phyloP scores from a whole-genome alignment of 2,329 filamentous ascomycete species.

The Alternaria rosae region DNA sequence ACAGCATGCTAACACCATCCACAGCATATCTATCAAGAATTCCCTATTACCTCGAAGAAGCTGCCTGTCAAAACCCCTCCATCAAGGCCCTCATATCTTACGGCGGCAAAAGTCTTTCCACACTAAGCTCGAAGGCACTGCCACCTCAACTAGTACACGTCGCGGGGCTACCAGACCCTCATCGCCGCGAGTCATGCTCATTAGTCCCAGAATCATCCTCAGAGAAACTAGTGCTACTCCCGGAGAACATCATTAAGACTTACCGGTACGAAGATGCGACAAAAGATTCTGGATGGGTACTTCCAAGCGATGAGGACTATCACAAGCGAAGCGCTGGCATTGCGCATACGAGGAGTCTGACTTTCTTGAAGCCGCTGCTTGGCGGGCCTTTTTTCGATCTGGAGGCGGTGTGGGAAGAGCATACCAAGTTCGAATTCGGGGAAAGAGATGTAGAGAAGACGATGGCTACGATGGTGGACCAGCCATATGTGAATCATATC shows the following conservation, averaged over 20 bases:
- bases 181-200: slow-evolving; percentile 33
- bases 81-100: slow-evolving; percentile 46
- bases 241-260: slow-evolving; percentile 27
- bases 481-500: slow-evolving; percentile 81
- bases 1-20: not conserved
- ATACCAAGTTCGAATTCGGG: slow-evolving; percentile 74
- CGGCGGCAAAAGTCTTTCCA: slow-evolving; percentile 36
- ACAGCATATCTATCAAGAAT: slow-evolving; percentile 43
- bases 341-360: slow-evolving; percentile 70
- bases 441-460: slow-evolving; percentile 73
- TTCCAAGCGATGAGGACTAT: slow-evolving; percentile 42
- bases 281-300: slow-evolving; percentile 34
- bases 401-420: slow-evolving; percentile 80
- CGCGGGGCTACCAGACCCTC: slow-evolving; percentile 25
- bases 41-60: slow-evolving; percentile 45
- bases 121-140: slow-evolving; percentile 26
- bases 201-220: slow-evolving; percentile 21
- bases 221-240: not conserved
- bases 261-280: slow-evolving; percentile 37
- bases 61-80: slow-evolving; percentile 28
- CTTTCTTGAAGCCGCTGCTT: slow-evolving; percentile 69
- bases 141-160: slow-evolving; percentile 44
- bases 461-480: slow-evolving; percentile 81
- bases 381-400: slow-evolving; percentile 75
- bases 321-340: slow-evolving; percentile 64